Conservation (phyloP, 192 early-diverging fungal genomes). For the Oehlia diaphana region DNA sequence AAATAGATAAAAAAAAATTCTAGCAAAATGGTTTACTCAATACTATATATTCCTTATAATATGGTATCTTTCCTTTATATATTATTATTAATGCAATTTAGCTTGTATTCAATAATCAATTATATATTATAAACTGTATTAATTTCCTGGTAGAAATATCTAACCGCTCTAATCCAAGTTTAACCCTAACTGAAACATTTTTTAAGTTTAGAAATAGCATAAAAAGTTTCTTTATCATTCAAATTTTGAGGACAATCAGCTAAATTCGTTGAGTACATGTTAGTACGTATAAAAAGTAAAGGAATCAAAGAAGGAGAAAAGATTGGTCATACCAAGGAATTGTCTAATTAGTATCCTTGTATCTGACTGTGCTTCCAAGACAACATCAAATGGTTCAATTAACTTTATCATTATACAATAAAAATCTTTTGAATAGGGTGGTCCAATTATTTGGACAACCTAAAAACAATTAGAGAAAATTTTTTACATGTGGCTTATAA, state of each 20-base stretch:
- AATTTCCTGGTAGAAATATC: no score
- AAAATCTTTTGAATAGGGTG: constrained; percentile 19
- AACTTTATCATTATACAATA: constrained; percentile 13
- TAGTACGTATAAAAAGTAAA: background rate
- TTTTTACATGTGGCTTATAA: background rate
- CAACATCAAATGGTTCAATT: background rate
- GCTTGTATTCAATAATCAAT: no score
- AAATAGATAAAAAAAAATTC: no score
- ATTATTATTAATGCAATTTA: no score
- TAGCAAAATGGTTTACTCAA: no score
- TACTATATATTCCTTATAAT: no score
- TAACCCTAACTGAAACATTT: no score
- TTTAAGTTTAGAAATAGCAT: no score
- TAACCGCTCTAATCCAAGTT: no score
- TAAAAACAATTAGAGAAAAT: background rate
- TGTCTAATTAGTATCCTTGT: background rate
- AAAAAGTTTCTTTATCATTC: background rate
- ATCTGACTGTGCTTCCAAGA: background rate
- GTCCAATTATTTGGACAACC: background rate
- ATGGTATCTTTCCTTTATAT: no score
- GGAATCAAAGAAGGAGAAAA: background rate
- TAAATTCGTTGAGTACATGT: background rate
- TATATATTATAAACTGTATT: no score
- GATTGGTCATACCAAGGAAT: background rate
- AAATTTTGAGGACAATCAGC: background rate